These are phyloP conservation scores for Fusarium brachygibbosum DNA, from an alignment of 2,329 filamentous ascomycete species.

Conservation along the genomic window DNA sequence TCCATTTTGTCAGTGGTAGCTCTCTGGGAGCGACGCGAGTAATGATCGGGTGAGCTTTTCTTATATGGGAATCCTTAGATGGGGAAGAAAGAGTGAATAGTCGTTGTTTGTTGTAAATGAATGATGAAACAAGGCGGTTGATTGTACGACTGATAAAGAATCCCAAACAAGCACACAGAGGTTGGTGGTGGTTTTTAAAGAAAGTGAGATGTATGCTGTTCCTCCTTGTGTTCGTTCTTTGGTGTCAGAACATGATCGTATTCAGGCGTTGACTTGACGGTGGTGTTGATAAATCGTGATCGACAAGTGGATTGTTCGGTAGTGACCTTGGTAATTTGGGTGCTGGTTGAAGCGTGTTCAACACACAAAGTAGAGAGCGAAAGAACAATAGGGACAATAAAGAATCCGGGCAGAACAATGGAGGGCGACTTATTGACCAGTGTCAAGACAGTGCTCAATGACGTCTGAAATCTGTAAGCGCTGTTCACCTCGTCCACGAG, in stretches of 20 bases:
- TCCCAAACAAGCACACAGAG: slow-evolving; percentile 30
- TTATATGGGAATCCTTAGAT: slow-evolving; percentile 22
- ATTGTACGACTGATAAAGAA: slow-evolving; percentile 25
- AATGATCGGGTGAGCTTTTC: slow-evolving; percentile 28
- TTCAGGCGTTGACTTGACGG: slow-evolving; percentile 20
- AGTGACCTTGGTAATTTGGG: slow-evolving; percentile 28
- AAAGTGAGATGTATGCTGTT: slow-evolving; percentile 37
- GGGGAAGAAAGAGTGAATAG: slow-evolving; percentile 25
- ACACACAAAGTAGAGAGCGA: slow-evolving; percentile 34
- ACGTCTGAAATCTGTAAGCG: slow-evolving; percentile 17
- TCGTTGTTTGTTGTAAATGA: slow-evolving; percentile 23
- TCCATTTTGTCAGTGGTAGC: slow-evolving; percentile 51
- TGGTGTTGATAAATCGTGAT: slow-evolving; percentile 35
- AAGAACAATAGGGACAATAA: slow-evolving; percentile 27
- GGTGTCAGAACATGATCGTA: slow-evolving; percentile 45
- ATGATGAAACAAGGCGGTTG: slow-evolving; percentile 16
- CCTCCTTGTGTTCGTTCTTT: slow-evolving; percentile 41
- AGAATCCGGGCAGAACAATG: slow-evolving; percentile 30
- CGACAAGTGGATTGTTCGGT: slow-evolving; percentile 27
- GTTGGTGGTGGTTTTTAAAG: slow-evolving; percentile 31
- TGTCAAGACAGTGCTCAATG: slow-evolving; percentile 14
- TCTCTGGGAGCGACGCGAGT: slow-evolving; percentile 22
- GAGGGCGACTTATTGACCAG: slow-evolving; percentile 16
- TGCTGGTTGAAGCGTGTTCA: slow-evolving; percentile 33
- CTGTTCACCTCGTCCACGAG: slow-evolving; percentile 41